phyloP scores from a whole-genome alignment of 768 basidiomycete species.

The Cantharellus anzutake region DNA sequence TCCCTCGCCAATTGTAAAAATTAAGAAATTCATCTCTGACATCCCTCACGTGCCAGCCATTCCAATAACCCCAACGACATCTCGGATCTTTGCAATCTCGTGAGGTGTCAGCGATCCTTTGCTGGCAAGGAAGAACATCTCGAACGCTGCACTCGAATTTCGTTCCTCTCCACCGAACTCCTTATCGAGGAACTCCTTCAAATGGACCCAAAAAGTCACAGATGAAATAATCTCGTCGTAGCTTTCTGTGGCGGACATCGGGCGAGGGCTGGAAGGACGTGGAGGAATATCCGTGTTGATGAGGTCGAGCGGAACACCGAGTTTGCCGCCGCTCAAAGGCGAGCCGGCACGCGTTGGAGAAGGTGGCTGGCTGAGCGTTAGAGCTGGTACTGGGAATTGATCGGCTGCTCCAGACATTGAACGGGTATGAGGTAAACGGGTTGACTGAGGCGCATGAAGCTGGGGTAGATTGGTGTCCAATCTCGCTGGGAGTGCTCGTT shows the following conservation, averaged over 20 bases:
- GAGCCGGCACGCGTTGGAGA: no score
- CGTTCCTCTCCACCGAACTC: constrained; percentile 33
- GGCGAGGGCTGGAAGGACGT: constrained; percentile 16
- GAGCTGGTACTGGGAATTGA: constrained; percentile 55
- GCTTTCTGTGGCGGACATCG: constrained; percentile 17
- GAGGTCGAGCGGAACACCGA: constrained; percentile 45
- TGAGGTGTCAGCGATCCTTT: constrained; percentile 63
- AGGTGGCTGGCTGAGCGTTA: constrained; percentile 51
- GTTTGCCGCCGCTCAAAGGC: constrained; percentile 20
- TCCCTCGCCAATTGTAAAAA: no score
- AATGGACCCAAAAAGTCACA: constrained; percentile 20
- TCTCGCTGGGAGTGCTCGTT: background rate
- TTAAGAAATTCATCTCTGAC: no score
- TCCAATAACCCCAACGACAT: constrained; percentile 67
- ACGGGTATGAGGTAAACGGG: background rate
- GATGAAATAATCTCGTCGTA: constrained; percentile 27
- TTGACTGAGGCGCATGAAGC: background rate
- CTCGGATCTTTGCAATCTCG: constrained; percentile 85
- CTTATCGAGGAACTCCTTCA: constrained; percentile 20
- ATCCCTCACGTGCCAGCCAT: constrained; percentile 63
- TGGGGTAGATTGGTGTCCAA: background rate
- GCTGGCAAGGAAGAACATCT: constrained; percentile 67
- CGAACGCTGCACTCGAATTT: constrained; percentile 63
- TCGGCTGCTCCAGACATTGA: constrained; percentile 19
- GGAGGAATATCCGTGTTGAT: constrained; percentile 32